Evolutionary conservation across 1,284 basidiomycete species (phyloP), one percentile per base, ranked within the genome.

Genomic region (Cryptococcus sp.): DNA sequence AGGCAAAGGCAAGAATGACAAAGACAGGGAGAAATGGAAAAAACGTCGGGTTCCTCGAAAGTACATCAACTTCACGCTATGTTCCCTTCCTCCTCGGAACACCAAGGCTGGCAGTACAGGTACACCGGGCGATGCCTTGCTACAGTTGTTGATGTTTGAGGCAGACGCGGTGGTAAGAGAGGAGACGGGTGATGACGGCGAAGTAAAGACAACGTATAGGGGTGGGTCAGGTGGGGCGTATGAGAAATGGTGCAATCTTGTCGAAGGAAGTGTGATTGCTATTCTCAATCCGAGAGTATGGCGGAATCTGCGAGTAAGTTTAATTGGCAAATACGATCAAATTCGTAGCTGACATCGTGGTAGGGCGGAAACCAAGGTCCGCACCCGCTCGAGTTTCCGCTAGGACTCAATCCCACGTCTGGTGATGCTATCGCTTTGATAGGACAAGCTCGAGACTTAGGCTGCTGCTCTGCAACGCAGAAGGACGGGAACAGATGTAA

Each of bases 181-280:
- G 22, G 83, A 83, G 16, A 79, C 82, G 50, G 64, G 61, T 17
- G 75, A 68, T 20, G 69, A 80, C 53, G 82, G 83, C 45, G 80
- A 83, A 67, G 57, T 61, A 0, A 62, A 61, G 38, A 89, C 86
- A 67, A 66, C 87, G 0, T 95, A 92, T 73, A 84, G 83, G 59
- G 93, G 94, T 1, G 94, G 95, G 0, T 93, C 91, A 62, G 85
- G 86, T 2, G 94, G 95, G 6, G 94, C 94, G 0, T 99, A 91
- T 71, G 95, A 98, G 74, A 82, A 80, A 62, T 81, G 83, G 58
- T 87, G 89, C 57, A 91, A 90, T 72, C 79, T 95, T 60, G 85
- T 85, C 49, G 89, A 93, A 62, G 95, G 95, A 1, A 88, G 91
- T 47, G 89, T 98, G 3, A 81, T 99, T 25, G 91, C 92, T 0